Base-by-base conservation (phyloP, 2,329 filamentous ascomycete genomes). In the Trichophyton schoenleinii region DNA sequence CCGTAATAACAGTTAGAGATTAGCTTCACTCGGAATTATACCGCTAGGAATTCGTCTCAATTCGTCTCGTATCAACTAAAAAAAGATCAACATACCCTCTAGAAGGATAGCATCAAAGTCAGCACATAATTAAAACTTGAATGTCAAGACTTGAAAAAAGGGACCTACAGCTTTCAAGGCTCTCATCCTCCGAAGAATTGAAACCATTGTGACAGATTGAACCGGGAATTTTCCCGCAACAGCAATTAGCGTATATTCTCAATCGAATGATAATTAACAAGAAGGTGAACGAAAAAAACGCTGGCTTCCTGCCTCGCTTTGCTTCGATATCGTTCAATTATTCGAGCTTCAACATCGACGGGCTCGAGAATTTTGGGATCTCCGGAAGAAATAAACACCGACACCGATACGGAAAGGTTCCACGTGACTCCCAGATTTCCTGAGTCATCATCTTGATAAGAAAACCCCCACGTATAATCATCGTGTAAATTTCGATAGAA, bases 151-250 rank as follows among this genome's bases (percentile, higher is more conserved):
- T 34, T 9, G 44, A 46, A 48, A 46, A 28, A 34, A 44, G 28
- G 28, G 55, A 80, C 84, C 74, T 80, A 90, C 88, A 74, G 82
- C 79, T 73, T 84, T 85, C 72, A 95, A 78, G 75, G 84, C 84
- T 72, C 86, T 84, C 82, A 90, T 85, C 69, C 89, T 86, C 76
- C 84, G 83, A 65, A 75, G 69, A 53, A 79, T 64, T 67, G 78
- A 78, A 64, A 78, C 76, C 76, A 78, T 79, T 63, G 57, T 73
- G 68, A 65, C 64, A 61, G 61, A 53, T 28, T 59, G 31, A 34
- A 38, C 9, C 28, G 9, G 25, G 15, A 31, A 52, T 22, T 28
- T 22, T 52, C 46, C 20, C 46, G 6, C 46, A 28, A 22, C 11
- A 13, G 11, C 52, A 18, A 36, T 36, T 55, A 7, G 3, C 13